phyloP scores from a whole-genome alignment of 2,329 filamentous ascomycete genomes.

The Ramularia collo-cygni region DNA sequence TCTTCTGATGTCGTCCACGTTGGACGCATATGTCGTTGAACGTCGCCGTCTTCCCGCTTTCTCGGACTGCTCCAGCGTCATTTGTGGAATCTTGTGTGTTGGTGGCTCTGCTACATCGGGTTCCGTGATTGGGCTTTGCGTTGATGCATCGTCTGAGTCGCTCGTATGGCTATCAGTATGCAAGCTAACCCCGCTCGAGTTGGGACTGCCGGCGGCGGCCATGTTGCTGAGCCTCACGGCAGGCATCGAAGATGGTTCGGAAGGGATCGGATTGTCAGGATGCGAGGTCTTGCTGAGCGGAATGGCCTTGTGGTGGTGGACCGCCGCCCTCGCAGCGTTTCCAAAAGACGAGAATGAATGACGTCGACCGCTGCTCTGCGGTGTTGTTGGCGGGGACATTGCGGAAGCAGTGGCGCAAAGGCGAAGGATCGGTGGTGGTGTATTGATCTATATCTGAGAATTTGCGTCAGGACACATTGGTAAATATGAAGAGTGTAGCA shows the following conservation, averaged over 20 bases:
- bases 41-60: slow-evolving; percentile 23
- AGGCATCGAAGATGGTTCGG: slow-evolving; percentile 33
- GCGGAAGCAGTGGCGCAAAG: not conserved
- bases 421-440: no score
- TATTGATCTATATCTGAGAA: no score
- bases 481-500: not conserved
- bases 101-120: slow-evolving; percentile 19
- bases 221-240: slow-evolving; percentile 20
- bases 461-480: not conserved
- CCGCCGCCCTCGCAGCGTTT: slow-evolving; percentile 5
- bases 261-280: slow-evolving; percentile 41
- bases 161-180: slow-evolving; percentile 17
- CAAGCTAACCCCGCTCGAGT: slow-evolving; percentile 27
- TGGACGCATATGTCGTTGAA: slow-evolving; percentile 42
- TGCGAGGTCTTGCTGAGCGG: slow-evolving; percentile 40
- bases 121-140: slow-evolving; percentile 34
- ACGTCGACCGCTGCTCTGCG: slow-evolving; percentile 16
- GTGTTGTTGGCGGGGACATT: slow-evolving; percentile 15
- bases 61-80: slow-evolving; percentile 14
- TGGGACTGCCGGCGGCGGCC: slow-evolving; percentile 21
- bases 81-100: slow-evolving; percentile 11
- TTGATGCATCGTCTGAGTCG: slow-evolving; percentile 27
- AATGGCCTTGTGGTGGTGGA: slow-evolving; percentile 32
- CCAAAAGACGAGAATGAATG: slow-evolving; percentile 28
- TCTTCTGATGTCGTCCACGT: slow-evolving; percentile 49